Conservation (phyloP, 164 flowering plant genomes). For the Kingdonia uniflora region DNA sequence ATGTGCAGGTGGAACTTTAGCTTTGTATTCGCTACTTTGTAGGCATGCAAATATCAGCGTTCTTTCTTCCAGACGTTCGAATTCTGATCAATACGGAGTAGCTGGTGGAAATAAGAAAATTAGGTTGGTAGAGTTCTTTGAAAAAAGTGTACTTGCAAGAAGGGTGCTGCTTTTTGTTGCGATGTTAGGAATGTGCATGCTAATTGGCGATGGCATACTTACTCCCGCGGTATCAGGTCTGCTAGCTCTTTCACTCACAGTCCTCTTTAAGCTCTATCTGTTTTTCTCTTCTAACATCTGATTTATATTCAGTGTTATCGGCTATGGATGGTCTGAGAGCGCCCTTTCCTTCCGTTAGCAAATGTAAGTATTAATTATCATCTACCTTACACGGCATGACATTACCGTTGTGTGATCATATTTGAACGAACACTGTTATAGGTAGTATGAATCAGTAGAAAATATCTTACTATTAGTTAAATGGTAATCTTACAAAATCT, state of each 20-base stretch:
- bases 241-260: not conserved
- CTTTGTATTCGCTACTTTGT: slow-evolving; percentile 69
- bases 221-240: slow-evolving; percentile 89
- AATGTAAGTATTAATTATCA: slow-evolving; percentile 34
- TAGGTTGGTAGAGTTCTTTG: slow-evolving; percentile 43
- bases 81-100: slow-evolving; percentile 15
- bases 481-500: no score
- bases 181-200: slow-evolving; percentile 82
- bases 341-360: slow-evolving; percentile 58
- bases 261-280: no score
- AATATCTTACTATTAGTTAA: no score
- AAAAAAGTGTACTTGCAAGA: slow-evolving; percentile 53
- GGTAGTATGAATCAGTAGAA: no score
- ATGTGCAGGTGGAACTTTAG: slow-evolving; percentile 79
- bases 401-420: no score
- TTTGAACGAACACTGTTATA: no score
- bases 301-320: slow-evolving; percentile 47
- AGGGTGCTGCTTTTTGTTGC: slow-evolving; percentile 66
- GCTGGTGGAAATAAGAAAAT: slow-evolving; percentile 17
- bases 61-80: slow-evolving; percentile 22
- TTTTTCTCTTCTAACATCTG: not conserved
- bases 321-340: slow-evolving; percentile 73
- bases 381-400: no score
- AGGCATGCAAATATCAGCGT: slow-evolving; percentile 53
- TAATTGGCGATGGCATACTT: slow-evolving; percentile 86